These are phyloP conservation scores for Microdochium paspali DNA, from an alignment of 2,329 filamentous ascomycete genomes.

Conservation along the genomic window DNA sequence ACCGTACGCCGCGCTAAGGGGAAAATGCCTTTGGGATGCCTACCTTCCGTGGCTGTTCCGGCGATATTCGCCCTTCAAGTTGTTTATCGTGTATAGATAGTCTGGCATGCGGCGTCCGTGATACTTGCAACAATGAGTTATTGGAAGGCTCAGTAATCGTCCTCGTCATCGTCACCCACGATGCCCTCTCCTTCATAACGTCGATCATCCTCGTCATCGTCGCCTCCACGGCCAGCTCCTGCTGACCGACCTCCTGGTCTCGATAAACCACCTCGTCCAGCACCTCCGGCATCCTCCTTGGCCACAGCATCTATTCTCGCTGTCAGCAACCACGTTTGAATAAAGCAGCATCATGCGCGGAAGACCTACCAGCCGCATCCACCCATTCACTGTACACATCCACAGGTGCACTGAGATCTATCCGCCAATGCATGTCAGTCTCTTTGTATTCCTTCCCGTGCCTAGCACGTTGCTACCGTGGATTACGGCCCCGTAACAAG, in stretches of 20 bases:
- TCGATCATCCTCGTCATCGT: slow-evolving; percentile 40
- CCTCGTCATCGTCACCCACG: slow-evolving; percentile 43
- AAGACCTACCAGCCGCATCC: slow-evolving; percentile 58
- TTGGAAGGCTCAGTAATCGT: slow-evolving; percentile 27
- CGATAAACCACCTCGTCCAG: slow-evolving; percentile 4
- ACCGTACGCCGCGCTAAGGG: too few relatives aligned
- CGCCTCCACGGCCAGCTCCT: slow-evolving; percentile 11
- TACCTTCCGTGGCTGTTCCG: too few relatives aligned
- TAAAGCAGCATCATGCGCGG: slow-evolving; percentile 3
- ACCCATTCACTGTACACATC: slow-evolving; percentile 99
- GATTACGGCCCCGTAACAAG: not conserved
- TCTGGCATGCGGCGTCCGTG: too few relatives aligned
- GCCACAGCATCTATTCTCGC: slow-evolving; percentile 35
- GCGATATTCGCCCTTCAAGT: too few relatives aligned
- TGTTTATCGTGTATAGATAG: too few relatives aligned
- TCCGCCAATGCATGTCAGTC: not conserved
- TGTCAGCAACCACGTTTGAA: not conserved
- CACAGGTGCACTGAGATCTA: slow-evolving; percentile 81
- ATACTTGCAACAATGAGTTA: slow-evolving; percentile 1
- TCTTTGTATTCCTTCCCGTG: slow-evolving; percentile 1
- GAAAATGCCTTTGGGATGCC: too few relatives aligned
- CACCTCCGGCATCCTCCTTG: slow-evolving; percentile 23
- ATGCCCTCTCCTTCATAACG: slow-evolving; percentile 45
- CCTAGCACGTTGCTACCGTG: slow-evolving; percentile 27
- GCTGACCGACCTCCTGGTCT: slow-evolving; percentile 5